Conservation (phyloP, 1,139 yeast species). For the Yamadazyma songkhlaensis region DNA sequence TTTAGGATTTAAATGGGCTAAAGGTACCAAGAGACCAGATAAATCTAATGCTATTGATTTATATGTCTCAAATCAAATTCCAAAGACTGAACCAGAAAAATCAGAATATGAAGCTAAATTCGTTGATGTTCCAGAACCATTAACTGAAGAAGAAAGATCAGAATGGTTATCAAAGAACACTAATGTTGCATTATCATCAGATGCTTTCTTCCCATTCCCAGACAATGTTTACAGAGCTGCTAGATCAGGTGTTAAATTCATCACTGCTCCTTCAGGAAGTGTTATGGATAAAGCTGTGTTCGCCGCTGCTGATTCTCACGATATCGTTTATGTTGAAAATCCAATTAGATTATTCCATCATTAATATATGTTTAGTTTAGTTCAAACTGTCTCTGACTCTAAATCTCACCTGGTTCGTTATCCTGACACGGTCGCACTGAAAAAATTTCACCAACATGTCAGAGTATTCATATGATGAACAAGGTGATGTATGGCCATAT, state of each 20-base stretch:
- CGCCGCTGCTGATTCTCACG: slow-evolving; percentile 89
- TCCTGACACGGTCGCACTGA: no score
- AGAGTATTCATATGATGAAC: slow-evolving; percentile 80
- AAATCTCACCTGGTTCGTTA: no score
- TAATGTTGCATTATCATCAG: slow-evolving; percentile 90
- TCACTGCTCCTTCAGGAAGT: slow-evolving; percentile 97
- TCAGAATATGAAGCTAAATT: slow-evolving; percentile 90
- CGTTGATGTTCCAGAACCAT: slow-evolving; percentile 75
- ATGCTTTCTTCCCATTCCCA: slow-evolving; percentile 99
- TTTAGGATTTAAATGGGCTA: slow-evolving; percentile 91
- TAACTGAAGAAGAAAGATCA: slow-evolving; percentile 76
- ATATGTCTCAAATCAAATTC: slow-evolving; percentile 87
- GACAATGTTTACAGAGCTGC: slow-evolving; percentile 98
- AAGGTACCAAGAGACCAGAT: slow-evolving; percentile 98
- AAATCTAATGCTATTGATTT: slow-evolving; percentile 97
- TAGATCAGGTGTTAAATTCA: slow-evolving; percentile 89
- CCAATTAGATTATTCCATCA: slow-evolving; percentile 98
- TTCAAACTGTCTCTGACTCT: no score
- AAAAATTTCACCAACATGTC: slow-evolving; percentile 19
- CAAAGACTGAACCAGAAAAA: slow-evolving; percentile 89
- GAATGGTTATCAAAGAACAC: slow-evolving; percentile 81
- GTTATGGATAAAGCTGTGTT: slow-evolving; percentile 97
- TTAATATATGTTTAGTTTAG: slow-evolving; percentile 25
- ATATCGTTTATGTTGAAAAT: slow-evolving; percentile 88
- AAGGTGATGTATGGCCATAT: slow-evolving; percentile 94